Conservation (phyloP, 306 rosid species). For the Sindora glabra region DNA sequence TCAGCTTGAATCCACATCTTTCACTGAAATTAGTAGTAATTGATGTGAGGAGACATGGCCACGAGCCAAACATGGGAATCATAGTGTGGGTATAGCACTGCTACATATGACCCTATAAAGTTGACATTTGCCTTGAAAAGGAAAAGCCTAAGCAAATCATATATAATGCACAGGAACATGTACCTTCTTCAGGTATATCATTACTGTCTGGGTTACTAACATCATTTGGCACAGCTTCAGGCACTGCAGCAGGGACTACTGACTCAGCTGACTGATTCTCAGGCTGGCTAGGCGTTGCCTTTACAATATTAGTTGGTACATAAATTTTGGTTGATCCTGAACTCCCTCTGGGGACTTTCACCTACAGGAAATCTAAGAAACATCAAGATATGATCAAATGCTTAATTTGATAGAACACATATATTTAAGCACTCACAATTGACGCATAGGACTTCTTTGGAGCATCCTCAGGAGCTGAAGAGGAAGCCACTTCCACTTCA, state of each 20-base stretch:
- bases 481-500: constrained; percentile 42
- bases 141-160: neutral
- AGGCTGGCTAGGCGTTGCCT: constrained; percentile 27
- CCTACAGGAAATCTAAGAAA: constrained; percentile 37
- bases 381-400: constrained; percentile 12
- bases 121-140: too few relatives aligned
- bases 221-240: constrained; percentile 34
- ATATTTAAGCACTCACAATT: constrained; percentile 44
- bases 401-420: constrained; percentile 7
- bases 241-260: constrained; percentile 27
- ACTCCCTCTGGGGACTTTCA: constrained; percentile 54
- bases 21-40: too few relatives aligned
- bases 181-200: constrained; percentile 55
- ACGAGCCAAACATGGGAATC: too few relatives aligned
- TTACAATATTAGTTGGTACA: constrained; percentile 42
- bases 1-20: too few relatives aligned
- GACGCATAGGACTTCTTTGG: constrained; percentile 85
- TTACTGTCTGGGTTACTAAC: constrained; percentile 27
- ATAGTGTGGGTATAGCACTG: too few relatives aligned
- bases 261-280: constrained; percentile 29
- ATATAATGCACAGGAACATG: neutral
- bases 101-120: too few relatives aligned
- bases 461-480: constrained; percentile 43
- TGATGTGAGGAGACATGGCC: too few relatives aligned
- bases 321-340: constrained; percentile 38